These are phyloP conservation scores for Canariomyces notabilis DNA, from an alignment of 2,329 filamentous ascomycete genomes.

Conservation along the genomic window DNA sequence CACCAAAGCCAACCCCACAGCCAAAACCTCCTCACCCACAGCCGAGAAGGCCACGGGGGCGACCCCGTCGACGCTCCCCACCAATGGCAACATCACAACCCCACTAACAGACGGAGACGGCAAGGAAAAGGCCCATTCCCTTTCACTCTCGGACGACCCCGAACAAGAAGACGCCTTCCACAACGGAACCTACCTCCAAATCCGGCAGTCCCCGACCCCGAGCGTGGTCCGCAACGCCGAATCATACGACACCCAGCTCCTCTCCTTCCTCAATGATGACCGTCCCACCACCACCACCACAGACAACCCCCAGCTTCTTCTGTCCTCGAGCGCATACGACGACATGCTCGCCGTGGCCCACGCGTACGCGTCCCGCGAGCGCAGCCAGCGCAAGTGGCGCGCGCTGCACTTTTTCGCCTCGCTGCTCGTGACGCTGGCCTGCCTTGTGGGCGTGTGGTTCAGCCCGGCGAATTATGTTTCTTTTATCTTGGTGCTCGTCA, in stretches of 20 bases:
- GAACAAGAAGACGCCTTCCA: slow-evolving; percentile 27
- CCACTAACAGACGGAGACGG: not conserved
- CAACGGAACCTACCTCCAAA: slow-evolving; percentile 37
- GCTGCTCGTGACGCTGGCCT: slow-evolving; percentile 63
- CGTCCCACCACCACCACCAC: slow-evolving; percentile 16
- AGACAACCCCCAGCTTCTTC: slow-evolving; percentile 13
- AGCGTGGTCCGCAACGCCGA: slow-evolving; percentile 21
- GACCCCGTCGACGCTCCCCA: not conserved
- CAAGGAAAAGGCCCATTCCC: not conserved
- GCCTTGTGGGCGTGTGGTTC: slow-evolving; percentile 83
- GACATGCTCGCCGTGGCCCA: slow-evolving; percentile 67
- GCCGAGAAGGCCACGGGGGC: not conserved
- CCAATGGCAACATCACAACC: not conserved
- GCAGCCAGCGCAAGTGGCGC: slow-evolving; percentile 65
- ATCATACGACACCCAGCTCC: slow-evolving; percentile 19
- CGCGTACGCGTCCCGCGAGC: slow-evolving; percentile 66
- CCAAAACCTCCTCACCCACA: slow-evolving; percentile 6
- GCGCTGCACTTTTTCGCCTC: slow-evolving; percentile 68
- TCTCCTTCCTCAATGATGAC: slow-evolving; percentile 22
- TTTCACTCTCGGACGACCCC: slow-evolving; percentile 15
- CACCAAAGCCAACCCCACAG: slow-evolving; percentile 1
- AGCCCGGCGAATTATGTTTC: slow-evolving; percentile 68
- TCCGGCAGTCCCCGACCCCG: slow-evolving; percentile 35
- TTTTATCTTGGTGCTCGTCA: slow-evolving; percentile 75
- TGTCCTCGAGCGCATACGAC: slow-evolving; percentile 40